Conservation (phyloP, 805 yeast genomes). For the Ogataea populi-albae region DNA sequence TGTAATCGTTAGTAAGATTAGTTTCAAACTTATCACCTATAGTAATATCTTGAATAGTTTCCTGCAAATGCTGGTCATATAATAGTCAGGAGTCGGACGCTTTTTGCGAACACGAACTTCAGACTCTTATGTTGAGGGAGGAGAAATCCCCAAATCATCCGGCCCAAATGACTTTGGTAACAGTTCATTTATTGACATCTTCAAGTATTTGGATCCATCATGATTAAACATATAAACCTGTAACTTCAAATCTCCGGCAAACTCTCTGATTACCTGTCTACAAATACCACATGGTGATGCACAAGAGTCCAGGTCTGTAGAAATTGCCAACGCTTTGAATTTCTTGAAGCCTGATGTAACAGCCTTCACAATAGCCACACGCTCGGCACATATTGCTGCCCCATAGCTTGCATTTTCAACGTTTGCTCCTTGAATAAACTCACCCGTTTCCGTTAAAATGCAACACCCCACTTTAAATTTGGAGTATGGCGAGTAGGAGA, state of each 20-base stretch:
- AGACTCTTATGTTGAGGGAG: too few species aligned
- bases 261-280: conserved; percentile 85
- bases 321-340: conserved; percentile 63
- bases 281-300: conserved; percentile 94
- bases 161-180: conserved; percentile 90
- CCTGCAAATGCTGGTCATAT: too few species aligned
- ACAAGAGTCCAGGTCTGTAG: conserved; percentile 56
- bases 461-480: conserved; percentile 83
- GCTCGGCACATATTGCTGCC: conserved; percentile 73
- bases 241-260: conserved; percentile 41
- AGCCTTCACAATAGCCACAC: conserved; percentile 61
- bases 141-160: conserved; percentile 41
- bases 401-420: conserved; percentile 92
- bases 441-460: conserved; percentile 50
- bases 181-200: conserved; percentile 56
- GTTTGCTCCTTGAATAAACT: conserved; percentile 69
- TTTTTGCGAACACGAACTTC: too few species aligned
- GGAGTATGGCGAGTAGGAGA: conserved; percentile 70
- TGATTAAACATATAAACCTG: conserved; percentile 69
- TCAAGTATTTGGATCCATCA: conserved; percentile 44
- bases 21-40: too few species aligned
- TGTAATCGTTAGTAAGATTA: too few species aligned
- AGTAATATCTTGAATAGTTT: too few species aligned
- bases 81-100: too few species aligned
- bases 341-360: conserved; percentile 39